Evolutionary conservation across 2,329 filamentous ascomycete species (phyloP).

Genomic region (Apiospora arundinis): DNA sequence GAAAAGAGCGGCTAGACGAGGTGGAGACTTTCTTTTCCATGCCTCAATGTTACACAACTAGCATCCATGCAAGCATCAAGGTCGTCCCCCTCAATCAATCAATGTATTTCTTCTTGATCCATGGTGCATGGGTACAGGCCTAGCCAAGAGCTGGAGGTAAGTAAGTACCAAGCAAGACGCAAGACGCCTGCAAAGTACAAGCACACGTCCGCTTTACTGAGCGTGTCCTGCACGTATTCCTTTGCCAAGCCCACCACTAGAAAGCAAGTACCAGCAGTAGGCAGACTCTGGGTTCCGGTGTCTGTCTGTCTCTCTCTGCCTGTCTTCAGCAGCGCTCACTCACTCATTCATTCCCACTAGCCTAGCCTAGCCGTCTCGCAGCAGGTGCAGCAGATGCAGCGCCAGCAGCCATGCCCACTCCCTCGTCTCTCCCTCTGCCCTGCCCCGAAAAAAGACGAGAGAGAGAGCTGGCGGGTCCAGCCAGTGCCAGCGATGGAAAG

Average conservation of each 20-base stretch:
- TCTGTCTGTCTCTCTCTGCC: neutral
- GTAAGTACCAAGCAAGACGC: neutral
- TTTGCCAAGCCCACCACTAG: neutral
- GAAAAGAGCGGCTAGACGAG: constrained; percentile 16
- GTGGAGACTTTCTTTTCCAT: constrained; percentile 15
- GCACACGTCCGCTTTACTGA: neutral
- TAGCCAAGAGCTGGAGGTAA: neutral
- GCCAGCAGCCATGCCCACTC: neutral
- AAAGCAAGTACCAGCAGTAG: neutral
- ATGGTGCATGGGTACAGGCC: too few species aligned
- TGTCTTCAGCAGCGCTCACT: neutral
- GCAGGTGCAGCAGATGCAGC: too few species aligned
- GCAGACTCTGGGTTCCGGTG: neutral
- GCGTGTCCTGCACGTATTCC: neutral
- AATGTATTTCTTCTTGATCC: too few species aligned
- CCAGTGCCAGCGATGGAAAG: constrained; percentile 10
- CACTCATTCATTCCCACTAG: neutral
- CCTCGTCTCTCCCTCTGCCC: neutral
- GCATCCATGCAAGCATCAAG: constrained; percentile 12
- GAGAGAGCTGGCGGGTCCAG: neutral
- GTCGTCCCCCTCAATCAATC: too few species aligned
- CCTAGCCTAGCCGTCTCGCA: neutral
- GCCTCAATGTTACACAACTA: constrained; percentile 9
- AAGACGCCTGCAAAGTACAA: neutral
- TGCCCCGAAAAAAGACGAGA: constrained; percentile 6